phyloP scores from a whole-genome alignment of 2,329 filamentous ascomycete species.

The Metarhizium humberi region DNA sequence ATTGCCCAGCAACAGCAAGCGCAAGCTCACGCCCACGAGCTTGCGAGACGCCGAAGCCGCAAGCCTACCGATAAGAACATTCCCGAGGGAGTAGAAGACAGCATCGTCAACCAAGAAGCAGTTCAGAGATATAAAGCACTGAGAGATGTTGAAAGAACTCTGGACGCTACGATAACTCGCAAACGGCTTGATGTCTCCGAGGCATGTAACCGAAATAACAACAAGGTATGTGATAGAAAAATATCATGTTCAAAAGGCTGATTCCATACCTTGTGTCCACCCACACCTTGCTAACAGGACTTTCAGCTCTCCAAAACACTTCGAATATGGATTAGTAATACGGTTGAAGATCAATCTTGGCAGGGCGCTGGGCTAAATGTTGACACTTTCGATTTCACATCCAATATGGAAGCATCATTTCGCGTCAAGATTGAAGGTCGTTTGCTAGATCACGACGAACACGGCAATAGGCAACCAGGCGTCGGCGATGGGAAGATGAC shows the following conservation, averaged over 20 bases:
- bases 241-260: neutral
- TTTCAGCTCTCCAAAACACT: slow-evolving; percentile 67
- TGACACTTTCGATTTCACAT: slow-evolving; percentile 74
- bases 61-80: slow-evolving; percentile 94
- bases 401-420: slow-evolving; percentile 69
- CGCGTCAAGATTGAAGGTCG: slow-evolving; percentile 87
- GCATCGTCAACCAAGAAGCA: slow-evolving; percentile 66
- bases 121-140: slow-evolving; percentile 75
- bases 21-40: slow-evolving; percentile 48
- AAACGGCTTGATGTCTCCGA: slow-evolving; percentile 73
- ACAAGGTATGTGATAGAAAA: slow-evolving; percentile 42
- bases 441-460: slow-evolving; percentile 60
- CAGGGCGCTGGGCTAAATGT: slow-evolving; percentile 61
- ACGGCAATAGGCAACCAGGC: neutral
- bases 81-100: slow-evolving; percentile 78
- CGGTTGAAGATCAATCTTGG: slow-evolving; percentile 89
- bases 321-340: slow-evolving; percentile 92
- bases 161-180: slow-evolving; percentile 89
- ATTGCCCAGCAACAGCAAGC: slow-evolving; percentile 41
- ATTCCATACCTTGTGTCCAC: neutral
- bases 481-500: neutral
- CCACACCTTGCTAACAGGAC: slow-evolving; percentile 5
- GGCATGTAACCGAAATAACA: slow-evolving; percentile 40
- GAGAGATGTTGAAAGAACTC: slow-evolving; percentile 74
- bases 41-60: slow-evolving; percentile 69